These are phyloP conservation scores for Cicer judaicum DNA, from an alignment of 306 rosid genomes.

Conservation along the genomic window DNA sequence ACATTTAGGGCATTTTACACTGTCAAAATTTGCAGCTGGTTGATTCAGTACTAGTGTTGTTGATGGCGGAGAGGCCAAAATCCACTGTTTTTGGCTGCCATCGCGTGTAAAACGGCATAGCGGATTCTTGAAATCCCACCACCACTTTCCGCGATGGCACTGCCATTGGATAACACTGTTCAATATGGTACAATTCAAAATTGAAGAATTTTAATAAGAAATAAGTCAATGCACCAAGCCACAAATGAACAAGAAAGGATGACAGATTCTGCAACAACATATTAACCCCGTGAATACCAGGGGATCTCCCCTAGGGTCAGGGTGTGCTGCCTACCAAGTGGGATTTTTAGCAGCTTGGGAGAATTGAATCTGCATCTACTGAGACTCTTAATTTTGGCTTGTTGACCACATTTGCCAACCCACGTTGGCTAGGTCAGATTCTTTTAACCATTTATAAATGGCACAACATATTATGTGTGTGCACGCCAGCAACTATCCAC, in stretches of 20 bases:
- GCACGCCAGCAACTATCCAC: conserved; percentile 19
- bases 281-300: too few species aligned
- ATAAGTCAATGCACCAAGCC: conserved; percentile 18
- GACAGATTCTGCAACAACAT: conserved; percentile 6
- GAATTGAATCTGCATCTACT: background rate
- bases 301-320: too few species aligned
- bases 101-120: too few species aligned
- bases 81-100: too few species aligned
- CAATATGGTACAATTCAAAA: conserved; percentile 3
- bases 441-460: conserved; percentile 11
- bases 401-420: background rate
- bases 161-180: too few species aligned
- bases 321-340: background rate
- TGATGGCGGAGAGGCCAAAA: too few species aligned
- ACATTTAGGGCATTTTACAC: conserved; percentile 7
- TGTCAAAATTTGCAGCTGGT: conserved; percentile 1
- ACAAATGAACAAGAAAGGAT: background rate
- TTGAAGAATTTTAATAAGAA: background rate
- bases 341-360: background rate
- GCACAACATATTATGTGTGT: background rate
- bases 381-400: background rate
- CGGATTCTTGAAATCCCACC: too few species aligned
- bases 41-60: background rate
- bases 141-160: too few species aligned
- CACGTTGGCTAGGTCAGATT: background rate